Conservation (phyloP, 2,329 filamentous ascomycete species). For the Fusarium sublunatum region DNA sequence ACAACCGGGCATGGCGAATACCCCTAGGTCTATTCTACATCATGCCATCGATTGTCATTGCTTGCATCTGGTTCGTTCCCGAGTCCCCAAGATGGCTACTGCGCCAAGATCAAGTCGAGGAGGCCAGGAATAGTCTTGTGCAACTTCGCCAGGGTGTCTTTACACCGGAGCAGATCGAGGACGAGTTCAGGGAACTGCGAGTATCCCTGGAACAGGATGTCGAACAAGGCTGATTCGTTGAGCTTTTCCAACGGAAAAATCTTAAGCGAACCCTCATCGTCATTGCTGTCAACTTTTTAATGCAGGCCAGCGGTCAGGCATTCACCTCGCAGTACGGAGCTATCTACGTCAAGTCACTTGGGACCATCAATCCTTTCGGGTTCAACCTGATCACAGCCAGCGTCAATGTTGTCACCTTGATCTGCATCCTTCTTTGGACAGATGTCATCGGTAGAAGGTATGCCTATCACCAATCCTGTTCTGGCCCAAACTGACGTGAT, state of each 20-base stretch:
- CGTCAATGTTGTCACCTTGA: constrained; percentile 29
- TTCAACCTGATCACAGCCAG: constrained; percentile 40
- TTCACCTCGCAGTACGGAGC: constrained; percentile 41
- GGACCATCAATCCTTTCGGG: constrained; percentile 44
- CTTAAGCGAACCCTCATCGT: constrained; percentile 30
- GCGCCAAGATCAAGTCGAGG: constrained; percentile 28
- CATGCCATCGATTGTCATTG: constrained; percentile 26
- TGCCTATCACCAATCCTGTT: accelerated
- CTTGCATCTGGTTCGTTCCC: constrained; percentile 37
- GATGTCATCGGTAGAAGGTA: constrained; percentile 32
- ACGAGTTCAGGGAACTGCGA: constrained; percentile 25
- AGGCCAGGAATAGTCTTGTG: constrained; percentile 22
- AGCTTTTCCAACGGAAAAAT: constrained; percentile 25
- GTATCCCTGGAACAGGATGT: constrained; percentile 28
- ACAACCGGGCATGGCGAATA: constrained; percentile 40
- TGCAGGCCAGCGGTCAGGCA: constrained; percentile 39
- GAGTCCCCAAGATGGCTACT: constrained; percentile 46
- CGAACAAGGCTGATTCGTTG: constrained; percentile 29
- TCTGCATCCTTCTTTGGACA: constrained; percentile 2
- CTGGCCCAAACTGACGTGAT: background rate
- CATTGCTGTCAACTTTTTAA: constrained; percentile 28
- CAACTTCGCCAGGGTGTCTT: constrained; percentile 27
- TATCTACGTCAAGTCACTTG: constrained; percentile 37
- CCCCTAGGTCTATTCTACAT: constrained; percentile 42
- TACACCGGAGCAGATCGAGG: constrained; percentile 34